These are phyloP conservation scores for Geotrichum bryndzae DNA, from an alignment of 1,139 yeast genomes.

Conservation along the genomic window DNA sequence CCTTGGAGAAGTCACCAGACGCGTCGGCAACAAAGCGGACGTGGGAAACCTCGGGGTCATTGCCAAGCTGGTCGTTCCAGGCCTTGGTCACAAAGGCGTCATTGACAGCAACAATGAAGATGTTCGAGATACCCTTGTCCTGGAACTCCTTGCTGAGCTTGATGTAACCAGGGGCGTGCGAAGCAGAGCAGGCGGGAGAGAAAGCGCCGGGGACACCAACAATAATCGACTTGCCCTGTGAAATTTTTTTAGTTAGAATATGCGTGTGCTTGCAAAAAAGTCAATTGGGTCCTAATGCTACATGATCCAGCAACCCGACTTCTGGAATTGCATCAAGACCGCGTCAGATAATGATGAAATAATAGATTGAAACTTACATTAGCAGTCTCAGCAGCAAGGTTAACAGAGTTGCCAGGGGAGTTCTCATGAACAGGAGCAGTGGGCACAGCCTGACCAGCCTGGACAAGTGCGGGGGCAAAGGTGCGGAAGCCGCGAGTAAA, in stretches of 20 bases:
- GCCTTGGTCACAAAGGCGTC: constrained; percentile 82
- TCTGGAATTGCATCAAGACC: background rate
- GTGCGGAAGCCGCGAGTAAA: constrained; percentile 26
- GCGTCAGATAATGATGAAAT: background rate
- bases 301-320: background rate
- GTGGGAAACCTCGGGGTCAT: constrained; percentile 12
- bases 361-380: constrained; percentile 20
- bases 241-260: too few relatives aligned
- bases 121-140: constrained; percentile 54
- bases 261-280: too few relatives aligned
- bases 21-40: constrained; percentile 72
- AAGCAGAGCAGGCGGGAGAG: constrained; percentile 75
- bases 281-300: background rate
- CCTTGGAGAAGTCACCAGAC: constrained; percentile 59
- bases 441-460: constrained; percentile 47
- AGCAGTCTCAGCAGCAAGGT: constrained; percentile 52
- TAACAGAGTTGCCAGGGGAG: constrained; percentile 61
- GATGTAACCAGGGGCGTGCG: constrained; percentile 76
- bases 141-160: constrained; percentile 46
- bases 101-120: constrained; percentile 72
- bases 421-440: constrained; percentile 50
- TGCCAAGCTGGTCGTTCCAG: constrained; percentile 51
- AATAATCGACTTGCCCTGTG: constrained; percentile 50
- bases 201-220: constrained; percentile 91
- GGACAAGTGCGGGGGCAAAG: constrained; percentile 26